Evolutionary conservation across 176 grass and related monocot species (phyloP), one percentile per base, ranked within the genome.

Genomic region (Triticum timopheevii): DNA sequence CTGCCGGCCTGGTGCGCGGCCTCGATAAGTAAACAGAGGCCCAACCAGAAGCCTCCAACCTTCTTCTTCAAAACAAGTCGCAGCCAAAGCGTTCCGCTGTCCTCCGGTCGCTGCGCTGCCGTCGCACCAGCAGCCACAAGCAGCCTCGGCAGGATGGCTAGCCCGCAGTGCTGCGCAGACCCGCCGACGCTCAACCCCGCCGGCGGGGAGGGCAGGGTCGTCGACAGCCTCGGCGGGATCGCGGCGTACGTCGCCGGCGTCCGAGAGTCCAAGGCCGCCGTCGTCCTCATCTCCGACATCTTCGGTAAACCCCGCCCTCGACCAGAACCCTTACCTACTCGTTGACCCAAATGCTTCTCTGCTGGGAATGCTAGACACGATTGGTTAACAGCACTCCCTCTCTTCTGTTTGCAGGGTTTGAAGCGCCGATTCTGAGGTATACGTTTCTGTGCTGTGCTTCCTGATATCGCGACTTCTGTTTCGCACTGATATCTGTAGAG

Each of bases 271-370:
- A 94, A 92, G 68, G 61, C 76, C 39, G 92, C 88, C 49, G 73
- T 97, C 73, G 33, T 97, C 72, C 95, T 97, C 88, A 20, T 92
- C 86, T 89, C 95, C 61, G 92, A 97, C 61, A n/a, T 94, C 80
- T 97, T 28, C 35, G 92, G 90, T 97, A 74, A 52, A 1, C 49
- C 4, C 15, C 15, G 1, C 13, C 49, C 49, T 52, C 5, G 49
- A 52, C 15, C 49, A 52, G 49, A 17, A 52, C 5, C 15, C 45
- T 49, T 49, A 10, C 19, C 16, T 11, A 11, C 40, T 42, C 40
- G 40, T 42, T 38, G 10, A 42, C 40, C 40, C 44, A 47, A 47
- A 4, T 47, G 44, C 44, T 47, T 47, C 44, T 47, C 44, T 47
- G 44, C 44, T 47, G 44, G 44, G 44, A 12, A 47, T 13, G 3